phyloP scores from a whole-genome alignment of 495 filamentous ascomycete genomes.

The Aspergillus incahuasiensis region DNA sequence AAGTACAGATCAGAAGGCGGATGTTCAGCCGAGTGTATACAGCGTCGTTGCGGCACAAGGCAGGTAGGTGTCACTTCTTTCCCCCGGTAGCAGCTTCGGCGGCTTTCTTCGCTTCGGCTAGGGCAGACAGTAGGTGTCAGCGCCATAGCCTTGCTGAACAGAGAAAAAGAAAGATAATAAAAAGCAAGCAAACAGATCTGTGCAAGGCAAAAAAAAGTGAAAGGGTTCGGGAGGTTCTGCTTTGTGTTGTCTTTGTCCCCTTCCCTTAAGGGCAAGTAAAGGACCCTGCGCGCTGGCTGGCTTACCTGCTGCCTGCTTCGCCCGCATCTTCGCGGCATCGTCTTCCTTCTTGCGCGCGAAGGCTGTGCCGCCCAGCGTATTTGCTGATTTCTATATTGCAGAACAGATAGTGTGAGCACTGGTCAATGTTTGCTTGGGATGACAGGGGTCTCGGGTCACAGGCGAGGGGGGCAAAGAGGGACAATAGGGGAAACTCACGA shows the following conservation, averaged over 20 bases:
- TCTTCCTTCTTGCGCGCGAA: conserved; percentile 69
- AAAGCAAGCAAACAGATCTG: too few species aligned
- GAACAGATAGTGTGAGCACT: too few species aligned
- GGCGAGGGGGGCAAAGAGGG: too few species aligned
- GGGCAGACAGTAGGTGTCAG: too few species aligned
- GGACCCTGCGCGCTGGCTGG: neutral
- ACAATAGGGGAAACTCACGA: too few species aligned
- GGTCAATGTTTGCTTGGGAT: too few species aligned
- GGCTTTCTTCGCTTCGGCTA: conserved; percentile 31
- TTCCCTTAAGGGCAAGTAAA: too few species aligned
- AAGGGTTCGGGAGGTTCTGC: too few species aligned
- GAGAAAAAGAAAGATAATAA: neutral
- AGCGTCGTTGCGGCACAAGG: neutral
- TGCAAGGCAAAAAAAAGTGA: too few species aligned
- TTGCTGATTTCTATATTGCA: conserved; percentile 57
- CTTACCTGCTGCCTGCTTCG: conserved; percentile 82
- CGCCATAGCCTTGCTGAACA: too few species aligned
- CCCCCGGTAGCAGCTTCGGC: conserved; percentile 7
- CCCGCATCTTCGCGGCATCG: conserved; percentile 77
- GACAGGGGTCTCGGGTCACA: too few species aligned
- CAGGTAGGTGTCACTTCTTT: conserved; percentile 3
- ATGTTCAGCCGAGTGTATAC: neutral
- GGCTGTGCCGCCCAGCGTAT: conserved; percentile 58
- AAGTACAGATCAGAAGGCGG: neutral
- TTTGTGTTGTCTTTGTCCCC: too few species aligned